A percentile compares a stretch with the other conserved stretches of the same genome.
Conservation (phyloP, 306 rosid species). For the Vigna trinervia region DNA sequence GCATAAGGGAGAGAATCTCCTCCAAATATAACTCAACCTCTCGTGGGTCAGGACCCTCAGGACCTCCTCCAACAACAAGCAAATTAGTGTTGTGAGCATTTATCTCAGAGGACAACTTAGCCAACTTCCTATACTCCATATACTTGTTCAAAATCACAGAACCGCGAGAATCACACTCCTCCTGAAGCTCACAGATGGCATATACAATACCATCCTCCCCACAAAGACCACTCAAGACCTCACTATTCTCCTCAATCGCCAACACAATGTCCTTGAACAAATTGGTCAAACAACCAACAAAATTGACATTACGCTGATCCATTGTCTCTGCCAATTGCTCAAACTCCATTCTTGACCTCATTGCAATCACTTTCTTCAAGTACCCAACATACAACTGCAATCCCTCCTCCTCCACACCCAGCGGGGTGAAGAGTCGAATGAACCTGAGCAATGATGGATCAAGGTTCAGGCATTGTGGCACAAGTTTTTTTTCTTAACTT, state of each 20-base stretch:
- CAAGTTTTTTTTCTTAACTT: neutral
- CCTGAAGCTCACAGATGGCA: slow-evolving; percentile 95
- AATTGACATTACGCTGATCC: slow-evolving; percentile 67
- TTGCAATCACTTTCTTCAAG: slow-evolving; percentile 87
- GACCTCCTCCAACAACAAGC: slow-evolving; percentile 72
- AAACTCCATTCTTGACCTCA: slow-evolving; percentile 86
- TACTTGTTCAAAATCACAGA: slow-evolving; percentile 84
- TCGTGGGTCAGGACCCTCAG: slow-evolving; percentile 89
- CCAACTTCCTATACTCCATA: slow-evolving; percentile 86
- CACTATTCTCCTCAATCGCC: slow-evolving; percentile 87
- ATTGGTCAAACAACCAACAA: slow-evolving; percentile 83
- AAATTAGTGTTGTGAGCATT: slow-evolving; percentile 81
- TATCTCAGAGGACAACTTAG: slow-evolving; percentile 76
- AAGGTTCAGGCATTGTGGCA: neutral
- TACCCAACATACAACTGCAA: slow-evolving; percentile 89
- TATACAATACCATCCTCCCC: slow-evolving; percentile 97
- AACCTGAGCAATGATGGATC: slow-evolving; percentile 47
- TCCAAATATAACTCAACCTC: slow-evolving; percentile 89
- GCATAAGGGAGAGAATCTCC: slow-evolving; percentile 85
- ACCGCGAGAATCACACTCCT: slow-evolving; percentile 93
- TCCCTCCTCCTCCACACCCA: slow-evolving; percentile 89
- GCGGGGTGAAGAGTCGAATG: slow-evolving; percentile 67
- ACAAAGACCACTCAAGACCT: slow-evolving; percentile 79
- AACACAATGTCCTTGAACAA: slow-evolving; percentile 87
- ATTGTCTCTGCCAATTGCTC: slow-evolving; percentile 78